phyloP scores from a whole-genome alignment of 345 rosid genomes.

The Salix brachista region DNA sequence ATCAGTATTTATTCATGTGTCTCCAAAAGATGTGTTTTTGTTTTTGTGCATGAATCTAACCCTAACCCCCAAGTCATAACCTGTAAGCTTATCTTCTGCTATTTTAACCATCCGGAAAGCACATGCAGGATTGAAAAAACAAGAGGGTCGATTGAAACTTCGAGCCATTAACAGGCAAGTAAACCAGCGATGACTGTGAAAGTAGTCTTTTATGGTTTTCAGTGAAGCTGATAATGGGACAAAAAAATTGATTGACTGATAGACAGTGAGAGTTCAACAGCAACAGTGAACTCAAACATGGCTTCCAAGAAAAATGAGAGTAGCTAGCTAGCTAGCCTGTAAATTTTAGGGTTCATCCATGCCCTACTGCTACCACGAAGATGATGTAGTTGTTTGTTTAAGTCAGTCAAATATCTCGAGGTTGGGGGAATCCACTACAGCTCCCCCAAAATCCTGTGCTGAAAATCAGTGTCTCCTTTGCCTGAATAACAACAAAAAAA shows the following conservation, averaged over 20 bases:
- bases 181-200: conserved; percentile 23
- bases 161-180: conserved; percentile 12
- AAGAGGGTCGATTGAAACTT: background rate
- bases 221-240: conserved; percentile 13
- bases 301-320: background rate
- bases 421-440: background rate
- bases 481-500: background rate
- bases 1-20: no score
- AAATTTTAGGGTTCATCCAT: no score
- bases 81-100: background rate
- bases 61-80: background rate
- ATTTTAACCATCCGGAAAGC: background rate
- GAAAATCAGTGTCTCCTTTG: background rate
- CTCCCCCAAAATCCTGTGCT: background rate
- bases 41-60: background rate
- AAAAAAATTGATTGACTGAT: conserved; percentile 16
- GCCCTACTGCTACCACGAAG: no score
- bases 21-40: no score
- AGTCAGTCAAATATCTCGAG: background rate
- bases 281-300: background rate
- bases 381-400: background rate
- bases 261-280: conserved; percentile 5
- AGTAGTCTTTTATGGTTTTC: background rate
- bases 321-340: no score
- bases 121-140: background rate